Evolutionary conservation across 768 basidiomycete genomes (phyloP).

Genomic region (Hygrophorus pudorinus): DNA sequence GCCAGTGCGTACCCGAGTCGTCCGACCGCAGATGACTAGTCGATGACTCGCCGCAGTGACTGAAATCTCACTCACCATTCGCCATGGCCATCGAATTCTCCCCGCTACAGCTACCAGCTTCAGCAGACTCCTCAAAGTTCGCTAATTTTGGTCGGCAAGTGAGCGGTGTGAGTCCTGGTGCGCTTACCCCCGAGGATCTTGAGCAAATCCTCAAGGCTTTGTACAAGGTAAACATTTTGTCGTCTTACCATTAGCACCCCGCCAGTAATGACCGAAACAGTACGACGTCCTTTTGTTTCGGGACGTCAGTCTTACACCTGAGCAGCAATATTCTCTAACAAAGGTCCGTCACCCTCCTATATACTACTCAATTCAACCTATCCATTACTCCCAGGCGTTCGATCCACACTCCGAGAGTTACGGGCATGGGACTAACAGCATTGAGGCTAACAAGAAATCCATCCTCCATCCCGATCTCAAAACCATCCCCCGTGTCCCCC

Average conservation of each 20-base stretch:
- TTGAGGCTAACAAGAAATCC: slow-evolving; percentile 59
- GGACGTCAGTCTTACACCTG: slow-evolving; percentile 56
- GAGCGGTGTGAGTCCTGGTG: slow-evolving; percentile 58
- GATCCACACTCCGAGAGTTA: slow-evolving; percentile 55
- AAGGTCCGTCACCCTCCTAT: slow-evolving; percentile 39
- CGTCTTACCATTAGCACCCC: background rate
- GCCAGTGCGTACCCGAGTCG: too few species aligned
- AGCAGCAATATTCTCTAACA: slow-evolving; percentile 78
- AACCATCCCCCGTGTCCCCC: slow-evolving; percentile 79
- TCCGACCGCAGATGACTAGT: too few species aligned
- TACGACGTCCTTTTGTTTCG: slow-evolving; percentile 70
- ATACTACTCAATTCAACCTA: background rate
- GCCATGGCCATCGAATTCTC: slow-evolving; percentile 65
- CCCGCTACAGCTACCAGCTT: slow-evolving; percentile 63
- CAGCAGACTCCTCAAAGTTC: slow-evolving; percentile 60
- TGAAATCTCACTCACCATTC: too few species aligned
- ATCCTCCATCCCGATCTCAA: slow-evolving; percentile 86
- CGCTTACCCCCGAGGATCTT: slow-evolving; percentile 50
- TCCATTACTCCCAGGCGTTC: slow-evolving; percentile 49
- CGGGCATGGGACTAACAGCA: slow-evolving; percentile 88
- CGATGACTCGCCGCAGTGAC: too few species aligned
- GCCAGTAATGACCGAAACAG: slow-evolving; percentile 23
- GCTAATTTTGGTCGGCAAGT: slow-evolving; percentile 69
- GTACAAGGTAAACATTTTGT: slow-evolving; percentile 50
- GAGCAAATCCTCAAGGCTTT: slow-evolving; percentile 58